Evolutionary conservation across 352 stramenopile species (phyloP), one percentile per base, ranked within the genome.

Genomic region (Pythium oligandrum): DNA sequence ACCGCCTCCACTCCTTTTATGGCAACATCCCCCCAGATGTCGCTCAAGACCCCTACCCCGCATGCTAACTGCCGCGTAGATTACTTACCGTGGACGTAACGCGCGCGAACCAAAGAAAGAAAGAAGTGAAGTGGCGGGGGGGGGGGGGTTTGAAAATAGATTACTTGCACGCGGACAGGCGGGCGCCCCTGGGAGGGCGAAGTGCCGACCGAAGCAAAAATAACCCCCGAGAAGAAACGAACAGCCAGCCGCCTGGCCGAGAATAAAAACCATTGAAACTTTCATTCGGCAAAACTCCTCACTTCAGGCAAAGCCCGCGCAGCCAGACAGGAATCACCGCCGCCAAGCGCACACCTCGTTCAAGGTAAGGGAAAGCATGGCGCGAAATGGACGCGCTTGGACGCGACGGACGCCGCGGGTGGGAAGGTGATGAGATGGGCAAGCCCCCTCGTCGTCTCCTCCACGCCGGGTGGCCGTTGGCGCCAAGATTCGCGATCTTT

Each of bases 221-320:
- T 67, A 67, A 36, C 53, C n/a, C 55, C 50, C 53, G 26, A 40
- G 52, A 60, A 61, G 62, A 52, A 47, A 61, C 51, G 48, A 33
- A 32, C 40, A 43, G 30, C 44, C n/a, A 40, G 40, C 39, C 45
- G 38, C 49, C 44, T 53, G 33, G 58, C 44, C 36, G 40, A 42
- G 68, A 64, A 54, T 63, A 75, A 74, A 71, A 66, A 56, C 51
- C 43, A 54, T 64, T 63, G 61, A 73, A 70, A 78, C 40, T 77
- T 86, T 89, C 81, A 91, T 91, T 91, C 76, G 78, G 62, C 76
- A 91, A 91, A 91, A 91, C 70, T 85, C 80, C 71, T 63, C 60
- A 78, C 68, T 88, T 70, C 56, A 78, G 73, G 69, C 73, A 88
- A 71, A 90, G 71, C 73, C 64, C 68, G 71, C 75, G 70, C 72